Evolutionary conservation across 1,284 basidiomycete species (phyloP).

Genomic region (Trichosporon asahii): DNA sequence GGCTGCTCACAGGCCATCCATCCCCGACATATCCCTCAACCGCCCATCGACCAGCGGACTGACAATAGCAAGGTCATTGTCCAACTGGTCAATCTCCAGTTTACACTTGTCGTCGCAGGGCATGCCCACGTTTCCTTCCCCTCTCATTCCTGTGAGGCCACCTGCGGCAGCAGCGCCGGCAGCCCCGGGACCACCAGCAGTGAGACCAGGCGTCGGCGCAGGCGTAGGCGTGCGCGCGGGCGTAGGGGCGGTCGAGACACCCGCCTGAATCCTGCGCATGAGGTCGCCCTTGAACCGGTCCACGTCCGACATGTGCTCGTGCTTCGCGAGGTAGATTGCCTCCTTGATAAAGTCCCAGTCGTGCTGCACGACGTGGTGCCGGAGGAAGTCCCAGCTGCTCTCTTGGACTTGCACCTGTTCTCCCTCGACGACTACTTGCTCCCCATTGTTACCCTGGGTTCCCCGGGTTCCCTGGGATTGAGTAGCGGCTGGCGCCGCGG

Average conservation of each 20-base stretch:
- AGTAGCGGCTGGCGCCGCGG: background rate
- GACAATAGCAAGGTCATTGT: constrained; percentile 63
- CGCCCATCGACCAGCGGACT: constrained; percentile 69
- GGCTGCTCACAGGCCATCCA: background rate
- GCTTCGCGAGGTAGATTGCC: constrained; percentile 60
- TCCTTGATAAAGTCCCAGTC: constrained; percentile 57
- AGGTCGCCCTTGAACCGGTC: constrained; percentile 65
- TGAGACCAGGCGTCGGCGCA: background rate
- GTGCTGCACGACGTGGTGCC: constrained; percentile 53
- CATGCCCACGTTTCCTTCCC: no score
- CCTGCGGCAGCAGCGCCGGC: no score
- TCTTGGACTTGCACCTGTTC: background rate
- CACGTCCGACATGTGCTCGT: constrained; percentile 73
- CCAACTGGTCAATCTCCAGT: constrained; percentile 43
- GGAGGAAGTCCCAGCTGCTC: background rate
- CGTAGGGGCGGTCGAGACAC: constrained; percentile 21
- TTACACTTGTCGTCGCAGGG: constrained; percentile 35
- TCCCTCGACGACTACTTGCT: background rate
- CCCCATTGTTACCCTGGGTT: no score
- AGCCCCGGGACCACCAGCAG: no score
- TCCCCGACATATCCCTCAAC: constrained; percentile 59
- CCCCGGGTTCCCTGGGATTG: no score
- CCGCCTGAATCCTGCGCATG: constrained; percentile 17
- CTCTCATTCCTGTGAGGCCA: no score
- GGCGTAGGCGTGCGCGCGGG: background rate